These are phyloP conservation scores for Bothriochloa decipiens DNA, from an alignment of 176 grass and related monocot species.

Conservation along the genomic window DNA sequence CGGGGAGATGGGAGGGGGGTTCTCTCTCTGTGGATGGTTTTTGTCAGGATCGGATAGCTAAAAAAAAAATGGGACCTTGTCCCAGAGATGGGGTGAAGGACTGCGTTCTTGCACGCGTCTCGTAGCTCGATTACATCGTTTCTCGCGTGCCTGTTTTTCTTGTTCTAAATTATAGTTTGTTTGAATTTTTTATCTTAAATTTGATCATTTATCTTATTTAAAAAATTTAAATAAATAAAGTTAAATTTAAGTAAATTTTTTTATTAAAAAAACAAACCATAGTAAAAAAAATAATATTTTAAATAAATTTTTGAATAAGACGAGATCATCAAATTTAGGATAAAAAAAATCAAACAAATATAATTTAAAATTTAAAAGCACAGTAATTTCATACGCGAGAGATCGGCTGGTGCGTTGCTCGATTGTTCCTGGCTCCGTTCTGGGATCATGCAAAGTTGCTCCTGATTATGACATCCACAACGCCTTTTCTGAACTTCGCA, in stretches of 20 bases:
- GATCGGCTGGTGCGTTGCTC: not conserved
- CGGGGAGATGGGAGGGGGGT: not conserved
- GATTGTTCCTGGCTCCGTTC: conserved; percentile 35
- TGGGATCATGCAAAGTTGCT: conserved; percentile 32
- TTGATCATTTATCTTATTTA: too few species aligned
- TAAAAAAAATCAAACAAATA: too few species aligned
- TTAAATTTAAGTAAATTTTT: too few species aligned
- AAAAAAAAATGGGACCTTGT: conserved; percentile 29
- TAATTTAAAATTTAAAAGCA: too few species aligned
- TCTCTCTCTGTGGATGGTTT: conserved; percentile 38
- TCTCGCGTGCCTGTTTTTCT: conserved; percentile 15
- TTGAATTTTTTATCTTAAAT: too few species aligned
- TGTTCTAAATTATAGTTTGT: too few species aligned
- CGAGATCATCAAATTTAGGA: too few species aligned
- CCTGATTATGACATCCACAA: conserved; percentile 35
- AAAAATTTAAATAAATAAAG: too few species aligned
- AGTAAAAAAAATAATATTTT: too few species aligned
- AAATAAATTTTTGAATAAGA: too few species aligned
- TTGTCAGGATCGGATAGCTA: conserved; percentile 36
- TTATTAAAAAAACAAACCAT: too few species aligned
- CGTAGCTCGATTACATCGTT: conserved; percentile 8
- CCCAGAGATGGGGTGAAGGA: not conserved
- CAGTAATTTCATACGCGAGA: not conserved
- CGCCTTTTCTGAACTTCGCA: conserved; percentile 49
- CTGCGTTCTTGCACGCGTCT: conserved; percentile 35